Percentiles rank a stretch among this genome's conserved stretches.
These are phyloP conservation scores for Tulasnella sp. DNA, from an alignment of 768 basidiomycete species.

Conservation along the genomic window DNA sequence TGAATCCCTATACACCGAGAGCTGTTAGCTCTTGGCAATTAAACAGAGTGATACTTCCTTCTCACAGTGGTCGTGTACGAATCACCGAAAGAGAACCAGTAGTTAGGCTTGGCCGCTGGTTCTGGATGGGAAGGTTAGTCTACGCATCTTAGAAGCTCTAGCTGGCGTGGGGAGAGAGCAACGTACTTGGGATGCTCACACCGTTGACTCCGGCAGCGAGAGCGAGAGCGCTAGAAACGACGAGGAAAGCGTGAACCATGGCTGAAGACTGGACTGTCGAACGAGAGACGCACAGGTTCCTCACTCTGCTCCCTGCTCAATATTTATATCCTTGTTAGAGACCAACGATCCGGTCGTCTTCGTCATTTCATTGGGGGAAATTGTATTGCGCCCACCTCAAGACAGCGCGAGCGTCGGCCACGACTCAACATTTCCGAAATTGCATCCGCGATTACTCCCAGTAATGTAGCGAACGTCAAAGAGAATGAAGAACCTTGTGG, in stretches of 20 bases:
- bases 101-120: slow-evolving; percentile 29
- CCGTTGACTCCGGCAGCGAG: neutral
- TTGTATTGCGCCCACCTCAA: neutral
- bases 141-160: neutral
- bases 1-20: neutral
- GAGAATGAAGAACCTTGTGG: neutral
- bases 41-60: neutral
- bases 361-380: neutral
- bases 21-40: slow-evolving; percentile 30
- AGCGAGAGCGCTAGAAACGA: neutral
- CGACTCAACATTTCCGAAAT: neutral
- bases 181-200: neutral
- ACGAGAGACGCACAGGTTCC: neutral
- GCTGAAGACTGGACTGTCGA: neutral
- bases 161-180: neutral
- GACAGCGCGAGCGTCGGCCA: neutral
- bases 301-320: neutral
- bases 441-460: neutral
- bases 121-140: neutral
- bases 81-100: slow-evolving; percentile 45
- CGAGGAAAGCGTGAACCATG: neutral
- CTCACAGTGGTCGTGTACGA: slow-evolving; percentile 51
- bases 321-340: neutral
- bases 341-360: neutral
- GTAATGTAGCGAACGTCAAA: neutral